Percentiles rank a stretch among this genome's conserved stretches.
Conservation (phyloP, 495 filamentous ascomycete species). For the Xylaria flabelliformis region DNA sequence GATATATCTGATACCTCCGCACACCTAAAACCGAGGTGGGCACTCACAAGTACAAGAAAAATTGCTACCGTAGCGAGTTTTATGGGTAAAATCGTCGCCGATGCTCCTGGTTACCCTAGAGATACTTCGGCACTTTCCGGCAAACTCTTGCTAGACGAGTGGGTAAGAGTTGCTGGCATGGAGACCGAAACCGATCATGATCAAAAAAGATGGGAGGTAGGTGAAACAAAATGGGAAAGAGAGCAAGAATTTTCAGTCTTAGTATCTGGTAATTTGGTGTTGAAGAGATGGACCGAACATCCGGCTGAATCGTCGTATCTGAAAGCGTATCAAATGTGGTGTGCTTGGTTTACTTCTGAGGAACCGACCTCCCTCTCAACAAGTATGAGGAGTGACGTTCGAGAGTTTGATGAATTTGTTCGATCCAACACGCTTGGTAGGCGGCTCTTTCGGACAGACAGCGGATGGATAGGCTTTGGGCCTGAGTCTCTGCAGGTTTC, state of each 20-base stretch:
- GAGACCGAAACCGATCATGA: background rate
- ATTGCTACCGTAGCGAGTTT: background rate
- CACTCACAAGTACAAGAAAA: background rate
- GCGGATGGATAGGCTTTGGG: background rate
- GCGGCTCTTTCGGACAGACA: background rate
- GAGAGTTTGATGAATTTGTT: conserved; percentile 1
- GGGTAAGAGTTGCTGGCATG: background rate
- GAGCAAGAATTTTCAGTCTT: background rate
- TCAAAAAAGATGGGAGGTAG: background rate
- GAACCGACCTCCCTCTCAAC: background rate
- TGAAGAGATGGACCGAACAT: background rate
- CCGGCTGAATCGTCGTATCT: background rate
- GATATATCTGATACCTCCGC: background rate
- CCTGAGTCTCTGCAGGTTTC: background rate
- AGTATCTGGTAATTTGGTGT: background rate
- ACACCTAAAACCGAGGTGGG: background rate
- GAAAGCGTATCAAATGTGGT: conserved; percentile 3
- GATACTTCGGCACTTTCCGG: background rate
- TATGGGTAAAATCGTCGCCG: background rate
- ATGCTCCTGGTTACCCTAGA: background rate
- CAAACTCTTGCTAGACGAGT: background rate
- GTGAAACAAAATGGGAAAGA: background rate
- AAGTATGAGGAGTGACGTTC: background rate
- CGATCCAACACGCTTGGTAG: background rate
- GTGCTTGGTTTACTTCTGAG: background rate